Base-by-base conservation (phyloP, 2,329 filamentous ascomycete genomes). In the Nakataea oryzae region DNA sequence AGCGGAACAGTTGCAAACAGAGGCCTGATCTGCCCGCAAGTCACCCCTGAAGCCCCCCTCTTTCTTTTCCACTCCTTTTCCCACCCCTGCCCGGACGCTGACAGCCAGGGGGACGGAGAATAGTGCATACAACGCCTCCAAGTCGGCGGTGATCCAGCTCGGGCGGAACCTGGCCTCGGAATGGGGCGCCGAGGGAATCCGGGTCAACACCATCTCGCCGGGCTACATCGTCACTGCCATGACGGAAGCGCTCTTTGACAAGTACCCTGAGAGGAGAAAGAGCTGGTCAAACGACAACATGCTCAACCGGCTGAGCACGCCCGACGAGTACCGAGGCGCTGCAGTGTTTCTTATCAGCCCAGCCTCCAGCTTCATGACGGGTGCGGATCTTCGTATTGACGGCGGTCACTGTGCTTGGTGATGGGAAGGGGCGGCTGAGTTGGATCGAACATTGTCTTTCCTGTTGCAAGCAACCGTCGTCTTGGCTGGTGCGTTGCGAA, bases 231-330 rank as follows among this genome's bases (percentile, higher is more conserved):
- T 89, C 27, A 92, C 89, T 1, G 85, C 88, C 27, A 96, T 96
- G 92, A 90, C 93, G 1, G 84, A 90, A 71, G 82, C 84, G 63
- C 82, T 96, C 34, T 95, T 96, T 69, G 81, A 86, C 66, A 81
- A 88, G 65, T 89, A 84, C 66, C 91, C 91, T 0, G 89, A 92
- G 69, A 79, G 83, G 61, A 76, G 77, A 64, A 74, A 73, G 29
- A 82, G 86, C 64, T 96, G 92, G 92, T 85, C 89, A 21, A 87
- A 82, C 68, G 87, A 93, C 74, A 96, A 96, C 74, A 95, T 96
- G 91, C 79, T 96, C 61, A 86, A 82, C 30, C 81, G 85, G 41
- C 77, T 91, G 64, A 89, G 86, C 69, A 75, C 74, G 27, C 87
- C 88, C 0, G 78, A 85, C 59, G 88, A 92, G 72, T 90, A 89